These are phyloP conservation scores for Scheffersomyces stipitis DNA, from an alignment of 805 yeast species.

Conservation along the genomic window DNA sequence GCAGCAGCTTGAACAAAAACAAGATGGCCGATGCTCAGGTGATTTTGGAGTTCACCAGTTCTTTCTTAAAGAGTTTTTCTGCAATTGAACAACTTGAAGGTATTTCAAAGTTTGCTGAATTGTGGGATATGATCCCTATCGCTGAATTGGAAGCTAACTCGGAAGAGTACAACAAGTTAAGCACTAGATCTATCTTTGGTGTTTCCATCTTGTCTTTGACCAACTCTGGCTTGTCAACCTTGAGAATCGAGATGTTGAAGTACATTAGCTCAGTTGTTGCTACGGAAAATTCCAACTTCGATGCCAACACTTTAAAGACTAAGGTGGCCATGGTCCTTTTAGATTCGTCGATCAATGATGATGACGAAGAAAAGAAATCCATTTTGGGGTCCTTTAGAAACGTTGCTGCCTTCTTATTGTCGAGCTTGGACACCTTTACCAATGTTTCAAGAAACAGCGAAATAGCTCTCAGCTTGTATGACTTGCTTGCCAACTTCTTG, in stretches of 20 bases:
- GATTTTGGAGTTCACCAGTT: slow-evolving; percentile 67
- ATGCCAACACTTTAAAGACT: slow-evolving; percentile 40
- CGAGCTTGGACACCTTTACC: slow-evolving; percentile 37
- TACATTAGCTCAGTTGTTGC: slow-evolving; percentile 54
- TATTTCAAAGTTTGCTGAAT: slow-evolving; percentile 46
- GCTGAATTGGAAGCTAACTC: slow-evolving; percentile 39
- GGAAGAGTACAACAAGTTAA: slow-evolving; percentile 37
- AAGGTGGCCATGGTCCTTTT: slow-evolving; percentile 53
- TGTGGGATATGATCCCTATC: slow-evolving; percentile 52
- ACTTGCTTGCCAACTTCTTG: slow-evolving; percentile 60
- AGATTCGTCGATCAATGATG: slow-evolving; percentile 33
- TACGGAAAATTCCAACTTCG: slow-evolving; percentile 23
- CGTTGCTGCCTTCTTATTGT: slow-evolving; percentile 33
- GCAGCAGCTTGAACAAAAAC: slow-evolving; percentile 45
- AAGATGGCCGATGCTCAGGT: slow-evolving; percentile 66
- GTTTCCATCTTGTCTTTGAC: slow-evolving; percentile 54
- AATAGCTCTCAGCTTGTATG: slow-evolving; percentile 46
- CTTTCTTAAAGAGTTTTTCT: slow-evolving; percentile 67
- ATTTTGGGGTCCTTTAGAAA: slow-evolving; percentile 36
- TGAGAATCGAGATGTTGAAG: slow-evolving; percentile 53
- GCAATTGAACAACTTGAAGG: slow-evolving; percentile 68
- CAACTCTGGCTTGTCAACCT: slow-evolving; percentile 44
- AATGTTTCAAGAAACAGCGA: slow-evolving; percentile 13
- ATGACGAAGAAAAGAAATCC: slow-evolving; percentile 22
- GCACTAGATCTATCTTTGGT: slow-evolving; percentile 62